Evolutionary conservation across 345 rosid species (phyloP).

Genomic region (Bretschneidera sinensis): DNA sequence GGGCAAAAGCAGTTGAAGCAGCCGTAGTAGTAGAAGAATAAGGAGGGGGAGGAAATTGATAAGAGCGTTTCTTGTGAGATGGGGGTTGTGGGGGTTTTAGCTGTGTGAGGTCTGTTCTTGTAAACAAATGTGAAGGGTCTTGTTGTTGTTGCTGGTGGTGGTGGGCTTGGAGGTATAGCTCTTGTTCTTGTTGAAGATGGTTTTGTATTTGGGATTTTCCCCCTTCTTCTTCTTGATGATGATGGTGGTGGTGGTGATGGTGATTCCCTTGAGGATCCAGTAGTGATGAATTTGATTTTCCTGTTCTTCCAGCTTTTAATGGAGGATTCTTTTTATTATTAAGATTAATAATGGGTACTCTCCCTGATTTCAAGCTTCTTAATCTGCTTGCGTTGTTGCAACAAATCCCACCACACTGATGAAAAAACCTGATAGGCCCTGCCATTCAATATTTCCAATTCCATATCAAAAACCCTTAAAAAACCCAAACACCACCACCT

Average conservation of each 20-base stretch:
- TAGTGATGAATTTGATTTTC: slow-evolving; percentile 30
- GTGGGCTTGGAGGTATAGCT: background rate
- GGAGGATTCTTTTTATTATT: slow-evolving; percentile 12
- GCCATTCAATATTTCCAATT: slow-evolving; percentile 46
- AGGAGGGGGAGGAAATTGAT: slow-evolving; percentile 20
- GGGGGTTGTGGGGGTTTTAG: slow-evolving; percentile 26
- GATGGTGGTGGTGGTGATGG: slow-evolving; percentile 11
- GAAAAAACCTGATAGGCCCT: slow-evolving; percentile 17
- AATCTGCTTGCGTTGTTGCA: background rate
- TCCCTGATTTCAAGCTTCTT: background rate
- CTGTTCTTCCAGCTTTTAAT: slow-evolving; percentile 54
- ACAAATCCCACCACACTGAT: background rate
- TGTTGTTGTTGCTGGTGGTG: slow-evolving; percentile 25
- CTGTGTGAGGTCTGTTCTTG: slow-evolving; percentile 21
- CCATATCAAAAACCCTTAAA: slow-evolving; percentile 14
- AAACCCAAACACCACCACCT: background rate
- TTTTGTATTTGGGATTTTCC: no score
- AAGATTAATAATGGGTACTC: slow-evolving; percentile 5
- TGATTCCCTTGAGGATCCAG: slow-evolving; percentile 53
- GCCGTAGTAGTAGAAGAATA: no score
- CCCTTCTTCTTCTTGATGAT: background rate
- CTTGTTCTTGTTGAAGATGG: slow-evolving; percentile 6
- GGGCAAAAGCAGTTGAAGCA: slow-evolving; percentile 26
- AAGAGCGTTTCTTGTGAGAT: slow-evolving; percentile 39
- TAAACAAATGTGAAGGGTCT: slow-evolving; percentile 20